phyloP scores from a whole-genome alignment of 2,329 filamentous ascomycete species.

The Hysterium pulicare region DNA sequence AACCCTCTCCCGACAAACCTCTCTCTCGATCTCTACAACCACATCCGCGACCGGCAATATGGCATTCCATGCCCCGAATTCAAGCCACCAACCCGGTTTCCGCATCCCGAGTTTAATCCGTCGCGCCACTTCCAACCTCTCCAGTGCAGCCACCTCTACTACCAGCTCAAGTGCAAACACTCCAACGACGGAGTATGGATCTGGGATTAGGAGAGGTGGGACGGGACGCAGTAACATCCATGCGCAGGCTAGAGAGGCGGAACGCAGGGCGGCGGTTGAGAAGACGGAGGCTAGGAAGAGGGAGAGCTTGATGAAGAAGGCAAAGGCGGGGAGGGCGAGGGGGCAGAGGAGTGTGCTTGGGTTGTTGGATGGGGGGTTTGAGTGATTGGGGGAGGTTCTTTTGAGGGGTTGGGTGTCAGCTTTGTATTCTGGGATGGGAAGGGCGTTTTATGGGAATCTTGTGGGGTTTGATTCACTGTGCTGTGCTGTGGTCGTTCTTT shows the following conservation, averaged over 20 bases:
- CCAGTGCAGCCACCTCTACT: slow-evolving; percentile 39
- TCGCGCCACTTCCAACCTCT: slow-evolving; percentile 61
- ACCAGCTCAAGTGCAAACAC: slow-evolving; percentile 35
- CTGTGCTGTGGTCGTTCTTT: too few relatives aligned
- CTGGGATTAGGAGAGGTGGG: slow-evolving; percentile 46
- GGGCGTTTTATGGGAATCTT: too few relatives aligned
- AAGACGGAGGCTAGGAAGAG: slow-evolving; percentile 51
- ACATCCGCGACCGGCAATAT: slow-evolving; percentile 39
- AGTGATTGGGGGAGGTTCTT: too few relatives aligned
- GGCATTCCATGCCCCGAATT: slow-evolving; percentile 54
- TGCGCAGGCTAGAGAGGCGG: slow-evolving; percentile 57
- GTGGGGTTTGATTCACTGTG: too few relatives aligned
- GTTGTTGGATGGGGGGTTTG: slow-evolving; percentile 33
- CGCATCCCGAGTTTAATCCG: slow-evolving; percentile 69
- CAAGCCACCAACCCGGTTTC: slow-evolving; percentile 46
- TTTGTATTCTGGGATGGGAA: too few relatives aligned
- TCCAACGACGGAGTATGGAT: slow-evolving; percentile 24
- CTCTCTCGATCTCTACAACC: slow-evolving; percentile 17
- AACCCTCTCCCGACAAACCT: slow-evolving; percentile 57
- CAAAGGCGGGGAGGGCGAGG: slow-evolving; percentile 22
- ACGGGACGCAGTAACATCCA: slow-evolving; percentile 60
- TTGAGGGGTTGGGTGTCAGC: too few relatives aligned
- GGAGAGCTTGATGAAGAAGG: slow-evolving; percentile 46
- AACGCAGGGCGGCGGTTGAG: slow-evolving; percentile 51
- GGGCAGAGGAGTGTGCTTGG: slow-evolving; percentile 32